Percentiles rank a stretch among this genome's conserved stretches.
Evolutionary conservation across 2,329 filamentous ascomycete genomes (phyloP).

Genomic region (Cephalotrichum gorgonifer): DNA sequence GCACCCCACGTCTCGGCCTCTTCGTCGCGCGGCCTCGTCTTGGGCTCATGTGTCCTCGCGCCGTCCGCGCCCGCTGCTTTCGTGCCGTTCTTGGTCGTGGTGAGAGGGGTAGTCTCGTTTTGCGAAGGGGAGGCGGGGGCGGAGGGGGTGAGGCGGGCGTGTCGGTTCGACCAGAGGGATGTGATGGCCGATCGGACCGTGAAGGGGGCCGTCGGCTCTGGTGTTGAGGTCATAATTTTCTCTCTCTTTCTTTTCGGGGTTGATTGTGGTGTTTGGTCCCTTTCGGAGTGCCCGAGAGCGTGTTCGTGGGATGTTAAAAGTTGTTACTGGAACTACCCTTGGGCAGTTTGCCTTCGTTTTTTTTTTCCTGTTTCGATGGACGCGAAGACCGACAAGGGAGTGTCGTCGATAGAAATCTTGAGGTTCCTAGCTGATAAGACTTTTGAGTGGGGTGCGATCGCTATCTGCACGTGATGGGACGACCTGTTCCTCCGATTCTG

Average conservation of each 20-base stretch:
- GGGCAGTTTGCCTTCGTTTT: background rate
- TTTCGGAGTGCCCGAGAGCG: no score
- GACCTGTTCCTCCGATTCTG: no score
- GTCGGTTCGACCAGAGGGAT: conserved; percentile 4
- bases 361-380: background rate
- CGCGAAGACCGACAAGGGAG: background rate
- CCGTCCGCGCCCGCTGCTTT: background rate
- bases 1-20: conserved; percentile 12
- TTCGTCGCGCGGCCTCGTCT: conserved; percentile 30
- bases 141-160: conserved; percentile 1
- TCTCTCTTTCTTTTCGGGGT: no score
- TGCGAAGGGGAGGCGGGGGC: conserved; percentile 5
- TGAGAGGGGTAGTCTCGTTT: conserved; percentile 12
- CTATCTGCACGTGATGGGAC: background rate
- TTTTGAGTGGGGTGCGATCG: background rate
- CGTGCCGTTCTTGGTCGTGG: background rate
- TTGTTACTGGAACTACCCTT: no score
- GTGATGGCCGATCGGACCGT: background rate
- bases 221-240: background rate
- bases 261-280: background rate
- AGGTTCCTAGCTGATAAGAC: background rate
- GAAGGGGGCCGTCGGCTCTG: background rate
- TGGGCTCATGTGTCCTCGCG: conserved; percentile 14
- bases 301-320: no score
- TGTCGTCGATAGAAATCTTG: background rate